Base-by-base conservation (phyloP, 192 early-diverging fungal genomes). In the Coemansia sp. region DNA sequence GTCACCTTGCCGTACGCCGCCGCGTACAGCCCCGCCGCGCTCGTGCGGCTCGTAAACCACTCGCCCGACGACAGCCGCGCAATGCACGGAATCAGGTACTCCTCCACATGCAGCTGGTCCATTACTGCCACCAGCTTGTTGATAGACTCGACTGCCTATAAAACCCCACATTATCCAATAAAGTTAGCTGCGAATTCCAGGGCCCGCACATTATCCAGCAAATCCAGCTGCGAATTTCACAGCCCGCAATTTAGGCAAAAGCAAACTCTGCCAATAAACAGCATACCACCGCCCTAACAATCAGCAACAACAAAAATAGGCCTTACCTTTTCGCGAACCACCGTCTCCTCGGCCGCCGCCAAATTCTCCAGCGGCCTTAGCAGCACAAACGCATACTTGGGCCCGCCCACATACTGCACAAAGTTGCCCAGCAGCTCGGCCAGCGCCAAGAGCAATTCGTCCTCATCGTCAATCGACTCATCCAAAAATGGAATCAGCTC, bases 391-490 rank as follows among this genome's bases (percentile, higher is more conserved):
- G 89, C 93, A 73, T 88, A 87, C 28, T 86, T 83, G 11, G 90
- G 84, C 12, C 97, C 97, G 18, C 97, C 97, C 22, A 98, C 89
- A 60, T 90, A 91, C 62, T 95, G 90, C 51, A 91, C 85, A 79
- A 99, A 94, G 67, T 88, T 81, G 19, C 93, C 95, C 42, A 99
- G 85, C 59, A 97, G 90, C 71, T 96, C 92, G 14, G 95, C 97
- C 33, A 99, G 80, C 33, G 92, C 89, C 19, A 95, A 64, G 55
- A 99, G 71, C 30, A 99, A 88, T 71, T 99, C 97, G 71, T 99
- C 97, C 67, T 99, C 97, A 69, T 99, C 97, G 77, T 99, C 95
- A 65, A 96, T 95, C 12, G 94, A 95, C 82, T 99, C 97, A 83
- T 98, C 95, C 43, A 99, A 83, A 69, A 99, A 99, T 19, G 95